Conservation (phyloP, 2,329 filamentous ascomycete genomes). For the Hypoxylon sp. region DNA sequence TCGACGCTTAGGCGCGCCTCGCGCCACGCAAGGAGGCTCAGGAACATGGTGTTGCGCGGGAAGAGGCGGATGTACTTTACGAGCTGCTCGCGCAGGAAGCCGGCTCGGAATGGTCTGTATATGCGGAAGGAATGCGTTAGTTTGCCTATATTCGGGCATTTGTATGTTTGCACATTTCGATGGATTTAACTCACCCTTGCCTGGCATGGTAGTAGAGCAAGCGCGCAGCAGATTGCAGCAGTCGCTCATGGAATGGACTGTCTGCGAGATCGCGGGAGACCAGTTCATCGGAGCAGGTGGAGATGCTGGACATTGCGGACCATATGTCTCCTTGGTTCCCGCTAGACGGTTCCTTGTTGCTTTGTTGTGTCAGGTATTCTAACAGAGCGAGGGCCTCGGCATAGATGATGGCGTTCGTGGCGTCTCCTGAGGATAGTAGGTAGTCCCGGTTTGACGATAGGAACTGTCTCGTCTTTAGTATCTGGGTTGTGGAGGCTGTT, state of each 20-base stretch:
- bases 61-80: slow-evolving; percentile 68
- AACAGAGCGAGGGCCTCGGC: slow-evolving; percentile 71
- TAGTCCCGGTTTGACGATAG: slow-evolving; percentile 64
- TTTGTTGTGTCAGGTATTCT: slow-evolving; percentile 65
- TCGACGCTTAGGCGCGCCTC: slow-evolving; percentile 76
- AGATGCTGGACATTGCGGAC: slow-evolving; percentile 55
- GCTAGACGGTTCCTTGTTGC: slow-evolving; percentile 54
- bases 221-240: slow-evolving; percentile 73
- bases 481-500: slow-evolving; percentile 46
- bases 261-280: slow-evolving; percentile 46
- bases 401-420: slow-evolving; percentile 59
- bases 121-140: slow-evolving; percentile 22
- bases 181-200: slow-evolving; percentile 55
- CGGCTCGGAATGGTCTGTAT: slow-evolving; percentile 70
- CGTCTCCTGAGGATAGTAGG: slow-evolving; percentile 59
- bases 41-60: slow-evolving; percentile 78
- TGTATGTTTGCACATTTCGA: neutral
- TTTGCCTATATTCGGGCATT: neutral
- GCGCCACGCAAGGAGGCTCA: slow-evolving; percentile 76
- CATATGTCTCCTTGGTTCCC: slow-evolving; percentile 63
- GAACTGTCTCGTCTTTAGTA: slow-evolving; percentile 63
- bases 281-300: slow-evolving; percentile 54
- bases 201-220: slow-evolving; percentile 73
- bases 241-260: slow-evolving; percentile 61
- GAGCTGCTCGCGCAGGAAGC: slow-evolving; percentile 69